Conservation (phyloP, 768 basidiomycete species). For the Lyophyllum decastes region DNA sequence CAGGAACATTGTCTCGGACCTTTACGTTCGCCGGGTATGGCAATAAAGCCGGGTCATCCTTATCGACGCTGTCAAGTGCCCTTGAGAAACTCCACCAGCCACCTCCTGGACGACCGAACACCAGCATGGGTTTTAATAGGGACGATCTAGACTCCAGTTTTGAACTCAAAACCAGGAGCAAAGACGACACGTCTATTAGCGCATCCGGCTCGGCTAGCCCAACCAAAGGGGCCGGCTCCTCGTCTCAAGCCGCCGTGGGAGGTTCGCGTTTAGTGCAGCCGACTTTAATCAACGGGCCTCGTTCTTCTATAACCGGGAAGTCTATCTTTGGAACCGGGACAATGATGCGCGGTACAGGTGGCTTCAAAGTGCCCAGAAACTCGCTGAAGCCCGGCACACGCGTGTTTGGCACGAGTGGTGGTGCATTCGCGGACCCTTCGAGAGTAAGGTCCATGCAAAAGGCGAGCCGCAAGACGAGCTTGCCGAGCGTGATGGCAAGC, state of each 20-base stretch:
- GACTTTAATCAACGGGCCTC: constrained; percentile 7
- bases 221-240: not conserved
- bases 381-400: constrained; percentile 11
- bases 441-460: constrained; percentile 31
- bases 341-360: constrained; percentile 17
- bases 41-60: constrained; percentile 37
- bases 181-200: constrained; percentile 11
- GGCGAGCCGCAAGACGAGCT: constrained; percentile 46
- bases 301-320: constrained; percentile 12
- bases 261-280: constrained; percentile 8
- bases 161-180: constrained; percentile 11
- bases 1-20: constrained; percentile 24
- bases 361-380: constrained; percentile 7
- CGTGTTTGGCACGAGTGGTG: constrained; percentile 20
- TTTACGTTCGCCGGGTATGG: constrained; percentile 27
- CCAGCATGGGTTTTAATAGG: constrained; percentile 67
- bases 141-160: constrained; percentile 31
- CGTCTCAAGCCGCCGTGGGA: not conserved
- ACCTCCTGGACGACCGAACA: constrained; percentile 65
- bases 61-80: constrained; percentile 68
- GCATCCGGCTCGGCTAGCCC: not conserved
- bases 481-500: constrained; percentile 49
- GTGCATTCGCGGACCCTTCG: constrained; percentile 20
- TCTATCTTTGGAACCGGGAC: constrained; percentile 12
- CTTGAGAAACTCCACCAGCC: constrained; percentile 71